A percentile compares a stretch with the other conserved stretches of the same genome.
Conservation (phyloP, 176 grass and related monocot species). For the Oryza australiensis region DNA sequence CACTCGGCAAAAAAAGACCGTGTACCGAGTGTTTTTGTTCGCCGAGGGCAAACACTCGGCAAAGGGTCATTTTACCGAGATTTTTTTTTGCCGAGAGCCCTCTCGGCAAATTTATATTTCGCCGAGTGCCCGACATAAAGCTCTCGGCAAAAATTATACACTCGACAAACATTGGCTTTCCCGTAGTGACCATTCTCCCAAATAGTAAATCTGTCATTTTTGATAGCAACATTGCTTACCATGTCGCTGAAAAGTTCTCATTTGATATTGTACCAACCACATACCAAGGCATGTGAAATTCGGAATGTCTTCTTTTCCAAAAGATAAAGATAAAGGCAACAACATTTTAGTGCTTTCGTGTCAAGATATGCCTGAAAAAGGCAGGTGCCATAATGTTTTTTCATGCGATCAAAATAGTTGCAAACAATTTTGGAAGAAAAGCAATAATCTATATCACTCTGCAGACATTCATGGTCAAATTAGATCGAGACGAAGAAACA, state of each 20-base stretch:
- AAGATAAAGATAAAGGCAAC: neutral
- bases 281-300: neutral
- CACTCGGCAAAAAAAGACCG: no score
- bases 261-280: neutral
- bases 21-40: no score
- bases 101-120: no score
- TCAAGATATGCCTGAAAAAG: slow-evolving; percentile 29
- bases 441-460: neutral
- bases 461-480: no score
- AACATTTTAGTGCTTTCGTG: slow-evolving; percentile 10
- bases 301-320: neutral
- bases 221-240: neutral
- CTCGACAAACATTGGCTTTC: no score
- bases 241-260: neutral
- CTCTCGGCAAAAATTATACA: no score
- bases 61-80: no score
- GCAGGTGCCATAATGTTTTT: neutral
- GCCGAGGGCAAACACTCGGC: no score
- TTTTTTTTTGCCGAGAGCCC: no score
- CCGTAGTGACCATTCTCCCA: neutral
- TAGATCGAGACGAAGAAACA: no score
- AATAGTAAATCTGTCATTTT: neutral
- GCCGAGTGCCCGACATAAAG: no score
- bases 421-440: neutral
- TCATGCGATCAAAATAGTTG: neutral